Evolutionary conservation across 2,329 filamentous ascomycete species (phyloP), one percentile per base, ranked within the genome.

Genomic region (Colletotrichum truncatum): DNA sequence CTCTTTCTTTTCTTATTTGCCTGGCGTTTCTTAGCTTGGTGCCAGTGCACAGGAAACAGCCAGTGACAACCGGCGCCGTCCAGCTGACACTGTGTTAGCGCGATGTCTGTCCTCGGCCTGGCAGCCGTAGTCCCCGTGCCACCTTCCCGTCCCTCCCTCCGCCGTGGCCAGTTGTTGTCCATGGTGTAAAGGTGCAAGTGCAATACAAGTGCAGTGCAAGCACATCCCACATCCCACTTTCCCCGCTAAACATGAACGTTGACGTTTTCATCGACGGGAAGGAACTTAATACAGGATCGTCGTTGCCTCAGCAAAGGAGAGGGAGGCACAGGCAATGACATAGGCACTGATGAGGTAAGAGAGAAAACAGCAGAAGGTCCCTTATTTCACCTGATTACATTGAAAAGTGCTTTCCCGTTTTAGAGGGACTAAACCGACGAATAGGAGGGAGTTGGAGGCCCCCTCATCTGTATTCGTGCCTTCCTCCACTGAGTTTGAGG

Each of bases 91-190:
- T 53, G 61, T 60, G 45, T 12, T 53, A 60, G 61, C 61, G 53
- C 28, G 30, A 41, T 43, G 43, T 43, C 57, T 45, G 49, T 36
- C 41, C 34, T 18, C 16, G 28, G 18, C 25, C 34, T 46, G 43
- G 23, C 45, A 38, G 48, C 41, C 21, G 41, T 25, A 26, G 36
- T 38, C 39, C 54, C 46, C 39, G 39, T 52, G 60, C 61, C 56
- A 32, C 32, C 48, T 41, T 65, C 62, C 62, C 62, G 62, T 54
- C 62, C 62, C 57, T 65, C 62, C 45, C 38, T 61, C 34, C 25
- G 34, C 34, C 34, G n/a, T 26, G 16, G 39, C 49, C 38, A 34
- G n/a, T n/a, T n/a, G n/a, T n/a, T n/a, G n/a, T n/a, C n/a, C n/a
- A n/a, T n/a, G n/a, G n/a, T n/a, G n/a, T n/a, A n/a, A 56, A 39